phyloP scores from a whole-genome alignment of 2,329 filamentous ascomycete species.

The Westerdykella sp. region DNA sequence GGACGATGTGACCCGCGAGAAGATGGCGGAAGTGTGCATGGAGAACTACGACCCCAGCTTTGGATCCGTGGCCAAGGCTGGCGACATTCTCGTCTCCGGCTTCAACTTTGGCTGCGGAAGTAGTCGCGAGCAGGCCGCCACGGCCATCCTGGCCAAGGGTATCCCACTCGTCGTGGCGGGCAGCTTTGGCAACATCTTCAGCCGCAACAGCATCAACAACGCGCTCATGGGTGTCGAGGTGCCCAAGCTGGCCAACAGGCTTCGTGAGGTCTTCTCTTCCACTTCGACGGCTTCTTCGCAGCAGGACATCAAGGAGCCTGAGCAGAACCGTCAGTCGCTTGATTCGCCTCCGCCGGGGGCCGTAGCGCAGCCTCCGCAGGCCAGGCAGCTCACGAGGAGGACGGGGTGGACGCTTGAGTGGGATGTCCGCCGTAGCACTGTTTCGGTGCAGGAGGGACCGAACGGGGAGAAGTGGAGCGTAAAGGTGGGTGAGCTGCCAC shows the following conservation, averaged over 20 bases:
- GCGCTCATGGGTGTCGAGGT: constrained; percentile 67
- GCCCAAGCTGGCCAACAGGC: constrained; percentile 57
- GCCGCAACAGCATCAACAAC: constrained; percentile 73
- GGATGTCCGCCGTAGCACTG: constrained; percentile 68
- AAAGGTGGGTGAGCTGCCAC: constrained; percentile 74
- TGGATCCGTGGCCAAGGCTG: constrained; percentile 53
- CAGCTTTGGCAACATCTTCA: constrained; percentile 80
- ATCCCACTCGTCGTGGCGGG: constrained; percentile 76
- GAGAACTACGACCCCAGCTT: constrained; percentile 83
- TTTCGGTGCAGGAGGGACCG: constrained; percentile 64
- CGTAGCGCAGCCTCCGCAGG: too few relatives aligned
- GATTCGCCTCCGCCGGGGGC: too few relatives aligned
- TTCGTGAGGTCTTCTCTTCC: constrained; percentile 55
- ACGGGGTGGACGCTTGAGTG: constrained; percentile 80
- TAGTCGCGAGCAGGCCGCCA: constrained; percentile 81
- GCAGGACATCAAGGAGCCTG: too few relatives aligned
- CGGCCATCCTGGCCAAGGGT: constrained; percentile 72
- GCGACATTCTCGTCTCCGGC: constrained; percentile 77
- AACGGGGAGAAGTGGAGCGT: constrained; percentile 65
- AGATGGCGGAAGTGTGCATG: constrained; percentile 90
- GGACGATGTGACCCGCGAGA: constrained; percentile 66
- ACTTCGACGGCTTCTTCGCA: too few relatives aligned
- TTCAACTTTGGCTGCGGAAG: constrained; percentile 86
- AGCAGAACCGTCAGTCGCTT: too few relatives aligned
- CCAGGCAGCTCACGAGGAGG: constrained; percentile 59